Evolutionary conservation across 2,329 filamentous ascomycete species (phyloP).

Genomic region (Botryotinia calthae): DNA sequence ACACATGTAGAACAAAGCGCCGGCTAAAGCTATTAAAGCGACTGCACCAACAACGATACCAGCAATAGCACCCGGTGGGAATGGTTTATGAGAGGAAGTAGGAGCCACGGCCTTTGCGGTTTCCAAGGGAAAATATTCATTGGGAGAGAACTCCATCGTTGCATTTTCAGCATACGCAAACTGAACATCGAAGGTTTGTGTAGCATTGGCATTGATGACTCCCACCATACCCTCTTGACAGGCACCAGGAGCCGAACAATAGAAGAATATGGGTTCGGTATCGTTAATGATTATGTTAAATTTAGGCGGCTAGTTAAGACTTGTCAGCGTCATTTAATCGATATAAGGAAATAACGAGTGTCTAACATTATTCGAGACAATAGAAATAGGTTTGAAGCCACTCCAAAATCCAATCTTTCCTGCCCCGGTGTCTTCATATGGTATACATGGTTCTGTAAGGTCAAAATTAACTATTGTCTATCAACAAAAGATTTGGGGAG

Average conservation of each 20-base stretch:
- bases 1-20: constrained; percentile 48
- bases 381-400: constrained; percentile 47
- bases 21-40: constrained; percentile 44
- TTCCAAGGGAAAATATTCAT: constrained; percentile 54
- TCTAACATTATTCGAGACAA: constrained; percentile 44
- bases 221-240: constrained; percentile 73
- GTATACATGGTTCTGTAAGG: constrained; percentile 56
- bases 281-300: constrained; percentile 53
- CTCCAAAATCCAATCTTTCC: constrained; percentile 54
- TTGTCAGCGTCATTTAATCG: constrained; percentile 15
- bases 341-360: constrained; percentile 4
- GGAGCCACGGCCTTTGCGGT: constrained; percentile 24
- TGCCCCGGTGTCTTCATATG: constrained; percentile 53
- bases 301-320: constrained; percentile 38
- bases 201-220: constrained; percentile 65
- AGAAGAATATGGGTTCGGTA: constrained; percentile 65
- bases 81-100: constrained; percentile 17
- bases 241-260: constrained; percentile 65
- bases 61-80: constrained; percentile 53
- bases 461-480: background rate
- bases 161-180: constrained; percentile 47
- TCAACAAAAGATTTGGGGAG: background rate
- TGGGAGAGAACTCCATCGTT: constrained; percentile 54
- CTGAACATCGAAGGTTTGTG: constrained; percentile 49
- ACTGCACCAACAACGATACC: constrained; percentile 54